A percentile compares a stretch with the other conserved stretches of the same genome.
phyloP scores from a whole-genome alignment of 345 rosid species.

The Camelina neglecta region DNA sequence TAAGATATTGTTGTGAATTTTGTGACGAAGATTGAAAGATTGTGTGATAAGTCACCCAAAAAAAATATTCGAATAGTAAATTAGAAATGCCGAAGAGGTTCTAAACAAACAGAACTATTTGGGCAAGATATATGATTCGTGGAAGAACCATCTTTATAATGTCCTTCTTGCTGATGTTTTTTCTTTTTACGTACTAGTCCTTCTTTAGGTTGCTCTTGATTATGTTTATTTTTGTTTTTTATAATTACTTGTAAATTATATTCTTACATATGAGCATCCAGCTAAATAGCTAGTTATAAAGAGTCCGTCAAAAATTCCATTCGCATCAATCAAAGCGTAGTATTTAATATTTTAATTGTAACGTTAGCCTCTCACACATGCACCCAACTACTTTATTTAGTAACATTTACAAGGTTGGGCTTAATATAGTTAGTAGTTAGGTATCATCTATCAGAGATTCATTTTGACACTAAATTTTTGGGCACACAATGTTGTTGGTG shows the following conservation, averaged over 20 bases:
- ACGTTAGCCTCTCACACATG: slow-evolving; percentile 16
- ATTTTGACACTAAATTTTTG: not conserved
- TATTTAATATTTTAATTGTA: slow-evolving; percentile 30
- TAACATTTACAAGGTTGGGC: slow-evolving; percentile 28
- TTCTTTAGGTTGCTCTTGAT: not conserved
- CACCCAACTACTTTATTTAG: slow-evolving; percentile 34
- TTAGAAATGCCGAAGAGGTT: slow-evolving; percentile 19
- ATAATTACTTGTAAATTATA: no score
- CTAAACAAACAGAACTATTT: slow-evolving; percentile 19
- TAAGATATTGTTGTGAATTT: no score
- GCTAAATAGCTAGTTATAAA: no score
- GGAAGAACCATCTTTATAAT: not conserved
- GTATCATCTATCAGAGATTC: slow-evolving; percentile 5
- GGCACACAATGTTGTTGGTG: not conserved
- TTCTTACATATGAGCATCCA: no score
- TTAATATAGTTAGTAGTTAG: slow-evolving; percentile 26
- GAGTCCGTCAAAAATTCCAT: no score
- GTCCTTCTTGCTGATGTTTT: not conserved
- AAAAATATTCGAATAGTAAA: no score
- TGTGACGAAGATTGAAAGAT: no score
- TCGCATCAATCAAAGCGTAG: slow-evolving; percentile 18
- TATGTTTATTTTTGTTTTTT: no score
- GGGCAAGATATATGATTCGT: not conserved
- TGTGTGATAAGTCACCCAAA: no score
- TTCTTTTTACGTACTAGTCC: no score